Conservation (phyloP, 2,329 filamentous ascomycete species). For the Hirsutella minnesotensis region DNA sequence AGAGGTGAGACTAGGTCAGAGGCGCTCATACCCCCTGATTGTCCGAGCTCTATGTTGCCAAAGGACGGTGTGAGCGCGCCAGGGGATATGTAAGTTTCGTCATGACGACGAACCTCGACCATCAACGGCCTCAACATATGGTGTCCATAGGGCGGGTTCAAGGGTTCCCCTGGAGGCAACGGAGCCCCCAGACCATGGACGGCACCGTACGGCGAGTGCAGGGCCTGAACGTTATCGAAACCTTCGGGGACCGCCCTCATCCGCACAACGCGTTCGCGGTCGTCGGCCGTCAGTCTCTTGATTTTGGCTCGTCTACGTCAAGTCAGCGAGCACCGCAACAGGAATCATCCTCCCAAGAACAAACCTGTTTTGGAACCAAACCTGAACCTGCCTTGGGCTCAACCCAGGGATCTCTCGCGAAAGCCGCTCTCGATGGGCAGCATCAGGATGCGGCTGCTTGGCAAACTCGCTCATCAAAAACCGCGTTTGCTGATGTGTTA, state of each 20-base stretch:
- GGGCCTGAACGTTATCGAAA: constrained; percentile 57
- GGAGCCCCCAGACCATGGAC: constrained; percentile 39
- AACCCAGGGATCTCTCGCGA: constrained; percentile 85
- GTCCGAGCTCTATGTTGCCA: constrained; percentile 53
- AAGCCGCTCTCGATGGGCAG: constrained; percentile 75
- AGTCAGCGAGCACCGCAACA: background rate
- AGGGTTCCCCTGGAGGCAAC: constrained; percentile 36
- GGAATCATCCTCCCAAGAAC: constrained; percentile 11
- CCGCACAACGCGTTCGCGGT: constrained; percentile 59
- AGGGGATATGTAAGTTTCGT: constrained; percentile 55
- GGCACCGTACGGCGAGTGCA: constrained; percentile 56
- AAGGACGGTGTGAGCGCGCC: constrained; percentile 57
- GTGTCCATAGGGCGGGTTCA: constrained; percentile 37
- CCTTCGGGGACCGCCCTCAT: constrained; percentile 61
- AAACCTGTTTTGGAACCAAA: constrained; percentile 97
- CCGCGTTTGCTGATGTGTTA: constrained; percentile 93
- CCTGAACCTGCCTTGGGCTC: constrained; percentile 86
- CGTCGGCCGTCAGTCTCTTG: constrained; percentile 58
- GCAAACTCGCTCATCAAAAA: constrained; percentile 97
- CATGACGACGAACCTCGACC: constrained; percentile 53
- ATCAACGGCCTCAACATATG: constrained; percentile 57
- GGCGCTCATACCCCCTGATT: constrained; percentile 34
- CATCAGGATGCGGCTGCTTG: constrained; percentile 87
- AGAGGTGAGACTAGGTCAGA: constrained; percentile 46
- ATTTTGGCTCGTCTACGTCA: constrained; percentile 52